Percentiles rank a stretch among this genome's conserved stretches.
Conservation (phyloP, 2,329 filamentous ascomycete species). For the Aspergillus phoenicis region DNA sequence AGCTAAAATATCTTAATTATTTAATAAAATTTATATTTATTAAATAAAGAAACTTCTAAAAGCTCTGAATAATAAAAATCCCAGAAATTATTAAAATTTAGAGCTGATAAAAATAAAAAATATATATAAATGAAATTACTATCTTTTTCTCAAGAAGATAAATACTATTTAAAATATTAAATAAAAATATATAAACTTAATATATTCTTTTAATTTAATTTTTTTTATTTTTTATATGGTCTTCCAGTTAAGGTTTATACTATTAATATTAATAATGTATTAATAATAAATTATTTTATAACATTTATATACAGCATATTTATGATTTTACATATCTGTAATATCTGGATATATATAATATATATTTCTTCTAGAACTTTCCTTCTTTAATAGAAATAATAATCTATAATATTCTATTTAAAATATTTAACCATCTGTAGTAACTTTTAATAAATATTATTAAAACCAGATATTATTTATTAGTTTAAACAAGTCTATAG, state of each 20-base stretch:
- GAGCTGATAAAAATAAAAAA: not conserved
- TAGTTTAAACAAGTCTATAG: no score
- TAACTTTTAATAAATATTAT: not conserved
- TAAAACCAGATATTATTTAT: not conserved
- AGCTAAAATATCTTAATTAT: not conserved
- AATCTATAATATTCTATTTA: no score
- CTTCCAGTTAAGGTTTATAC: not conserved
- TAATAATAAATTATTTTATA: not conserved
- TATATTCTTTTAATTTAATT: not conserved
- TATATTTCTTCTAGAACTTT: no score
- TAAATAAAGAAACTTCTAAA: not conserved
- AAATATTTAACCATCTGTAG: not conserved
- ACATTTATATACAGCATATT: no score
- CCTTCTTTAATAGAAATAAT: no score
- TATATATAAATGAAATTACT: not conserved
- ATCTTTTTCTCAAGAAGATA: not conserved
- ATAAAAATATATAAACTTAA: not conserved
- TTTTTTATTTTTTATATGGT: not conserved
- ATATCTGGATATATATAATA: no score
- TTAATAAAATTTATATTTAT: not conserved
- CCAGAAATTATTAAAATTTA: not conserved
- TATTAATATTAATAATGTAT: not conserved
- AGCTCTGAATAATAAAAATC: not conserved
- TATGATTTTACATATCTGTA: not conserved
- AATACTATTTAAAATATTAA: not conserved